phyloP scores from a whole-genome alignment of 495 filamentous ascomycete genomes.

The Wilcoxina mikolae region DNA sequence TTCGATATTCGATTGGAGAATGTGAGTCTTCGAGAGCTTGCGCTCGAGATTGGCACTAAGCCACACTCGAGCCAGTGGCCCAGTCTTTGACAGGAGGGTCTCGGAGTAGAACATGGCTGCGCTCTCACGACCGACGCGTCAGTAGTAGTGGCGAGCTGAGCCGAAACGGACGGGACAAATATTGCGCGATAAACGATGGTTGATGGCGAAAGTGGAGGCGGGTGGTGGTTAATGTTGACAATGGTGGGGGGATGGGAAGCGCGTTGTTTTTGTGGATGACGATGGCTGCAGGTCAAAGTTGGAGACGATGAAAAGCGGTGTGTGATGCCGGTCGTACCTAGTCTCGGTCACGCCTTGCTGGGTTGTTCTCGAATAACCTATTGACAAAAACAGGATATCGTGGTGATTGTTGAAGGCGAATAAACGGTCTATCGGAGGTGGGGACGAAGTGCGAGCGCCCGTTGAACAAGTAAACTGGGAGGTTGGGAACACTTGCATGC shows the following conservation, averaged over 20 bases:
- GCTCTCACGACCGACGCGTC: constrained; percentile 4
- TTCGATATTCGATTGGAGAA: constrained; percentile 80
- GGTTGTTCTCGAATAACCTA: too few relatives aligned
- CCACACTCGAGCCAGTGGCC: constrained; percentile 95
- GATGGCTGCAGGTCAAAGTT: too few relatives aligned
- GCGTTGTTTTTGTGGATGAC: constrained; percentile 27
- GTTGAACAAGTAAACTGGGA: too few relatives aligned
- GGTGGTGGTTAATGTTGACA: not conserved
- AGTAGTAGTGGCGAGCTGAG: not conserved
- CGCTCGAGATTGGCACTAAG: constrained; percentile 93
- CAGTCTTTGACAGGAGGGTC: constrained; percentile 86
- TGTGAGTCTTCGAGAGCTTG: constrained; percentile 89
- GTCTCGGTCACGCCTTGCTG: too few relatives aligned
- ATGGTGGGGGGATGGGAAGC: constrained; percentile 7
- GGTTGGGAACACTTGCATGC: too few relatives aligned
- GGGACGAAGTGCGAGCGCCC: too few relatives aligned
- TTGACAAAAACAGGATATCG: too few relatives aligned
- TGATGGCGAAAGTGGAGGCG: not conserved
- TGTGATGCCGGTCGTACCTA: too few relatives aligned
- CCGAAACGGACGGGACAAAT: not conserved
- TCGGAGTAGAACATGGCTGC: constrained; percentile 90
- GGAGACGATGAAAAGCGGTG: too few relatives aligned
- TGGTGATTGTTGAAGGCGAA: too few relatives aligned
- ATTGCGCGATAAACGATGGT: constrained; percentile 6
- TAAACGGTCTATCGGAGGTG: too few relatives aligned